These are phyloP conservation scores for Podosphaera leucotricha DNA, from an alignment of 2,329 filamentous ascomycete genomes.

Conservation along the genomic window DNA sequence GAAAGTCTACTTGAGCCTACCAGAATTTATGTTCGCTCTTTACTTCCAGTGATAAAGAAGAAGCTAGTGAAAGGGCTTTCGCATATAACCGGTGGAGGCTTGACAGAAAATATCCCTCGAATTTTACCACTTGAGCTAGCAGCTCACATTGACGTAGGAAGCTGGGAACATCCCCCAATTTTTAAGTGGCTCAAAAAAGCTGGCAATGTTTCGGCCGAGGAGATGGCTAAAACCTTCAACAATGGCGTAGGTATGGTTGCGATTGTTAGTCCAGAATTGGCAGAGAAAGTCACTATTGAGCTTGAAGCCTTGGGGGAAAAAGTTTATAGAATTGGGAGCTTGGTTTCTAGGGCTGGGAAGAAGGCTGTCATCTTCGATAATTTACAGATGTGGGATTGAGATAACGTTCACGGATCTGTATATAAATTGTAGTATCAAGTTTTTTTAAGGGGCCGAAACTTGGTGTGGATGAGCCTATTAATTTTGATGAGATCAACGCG, in stretches of 20 bases:
- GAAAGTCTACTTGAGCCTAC: slow-evolving; percentile 69
- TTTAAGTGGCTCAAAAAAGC: slow-evolving; percentile 65
- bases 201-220: slow-evolving; percentile 45
- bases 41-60: slow-evolving; percentile 41
- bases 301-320: slow-evolving; percentile 49
- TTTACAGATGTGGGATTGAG: slow-evolving; percentile 18
- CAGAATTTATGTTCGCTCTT: slow-evolving; percentile 70
- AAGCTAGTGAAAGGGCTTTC: slow-evolving; percentile 70
- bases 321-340: slow-evolving; percentile 50
- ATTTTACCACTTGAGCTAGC: slow-evolving; percentile 60
- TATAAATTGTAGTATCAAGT: no score
- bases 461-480: no score
- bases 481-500: no score
- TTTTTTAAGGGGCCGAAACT: no score
- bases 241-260: slow-evolving; percentile 86
- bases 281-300: slow-evolving; percentile 30
- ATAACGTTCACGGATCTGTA: no score
- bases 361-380: slow-evolving; percentile 40
- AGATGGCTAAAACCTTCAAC: slow-evolving; percentile 91
- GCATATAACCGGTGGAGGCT: slow-evolving; percentile 87
- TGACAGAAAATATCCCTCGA: slow-evolving; percentile 81
- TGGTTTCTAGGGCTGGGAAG: slow-evolving; percentile 31
- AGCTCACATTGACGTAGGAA: slow-evolving; percentile 54
- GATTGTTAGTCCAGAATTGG: slow-evolving; percentile 45
- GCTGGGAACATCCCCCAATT: slow-evolving; percentile 55